Evolutionary conservation across 306 rosid genomes (phyloP).

Genomic region (Myrica gale): DNA sequence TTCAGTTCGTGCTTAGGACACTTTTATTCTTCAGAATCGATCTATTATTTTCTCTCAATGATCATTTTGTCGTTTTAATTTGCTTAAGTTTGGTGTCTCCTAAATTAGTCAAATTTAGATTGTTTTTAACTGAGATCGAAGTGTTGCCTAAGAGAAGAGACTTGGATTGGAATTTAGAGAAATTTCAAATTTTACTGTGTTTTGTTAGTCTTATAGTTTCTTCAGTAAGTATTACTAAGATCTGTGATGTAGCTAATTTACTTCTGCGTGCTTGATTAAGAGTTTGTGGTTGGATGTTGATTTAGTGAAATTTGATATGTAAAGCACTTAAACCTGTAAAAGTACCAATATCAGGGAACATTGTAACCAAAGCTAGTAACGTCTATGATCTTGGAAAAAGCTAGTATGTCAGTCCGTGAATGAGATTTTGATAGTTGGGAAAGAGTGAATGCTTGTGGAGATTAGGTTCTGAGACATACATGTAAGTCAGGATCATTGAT

Average conservation of each 20-base stretch:
- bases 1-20: background rate
- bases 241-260: background rate
- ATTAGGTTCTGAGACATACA: background rate
- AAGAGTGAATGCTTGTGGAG: background rate
- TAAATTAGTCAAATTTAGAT: background rate
- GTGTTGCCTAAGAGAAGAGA: background rate
- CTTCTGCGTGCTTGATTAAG: background rate
- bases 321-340: background rate
- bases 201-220: background rate
- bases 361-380: background rate
- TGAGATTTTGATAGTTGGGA: background rate
- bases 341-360: too few species aligned
- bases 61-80: background rate
- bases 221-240: too few species aligned
- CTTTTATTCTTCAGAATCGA: background rate
- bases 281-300: background rate
- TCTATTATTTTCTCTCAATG: constrained; percentile 10
- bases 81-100: background rate
- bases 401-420: background rate
- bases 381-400: background rate
- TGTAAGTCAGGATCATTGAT: background rate
- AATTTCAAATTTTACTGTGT: background rate
- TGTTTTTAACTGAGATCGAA: constrained; percentile 9
- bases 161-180: background rate
- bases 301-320: background rate